Evolutionary conservation across 495 filamentous ascomycete species (phyloP).

Genomic region (Jackrogersella minutella): DNA sequence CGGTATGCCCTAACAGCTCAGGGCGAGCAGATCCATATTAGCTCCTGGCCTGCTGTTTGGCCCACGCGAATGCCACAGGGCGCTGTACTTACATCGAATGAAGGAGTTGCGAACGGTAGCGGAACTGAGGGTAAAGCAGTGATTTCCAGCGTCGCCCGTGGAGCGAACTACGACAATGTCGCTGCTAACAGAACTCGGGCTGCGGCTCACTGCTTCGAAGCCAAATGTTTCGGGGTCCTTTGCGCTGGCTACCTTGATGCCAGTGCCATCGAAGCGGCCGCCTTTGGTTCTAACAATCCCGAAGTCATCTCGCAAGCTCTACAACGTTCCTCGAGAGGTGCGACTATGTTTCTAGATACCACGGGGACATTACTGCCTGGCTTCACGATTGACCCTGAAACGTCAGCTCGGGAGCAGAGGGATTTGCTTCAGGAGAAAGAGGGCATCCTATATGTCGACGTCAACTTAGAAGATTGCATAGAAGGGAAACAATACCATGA

Average conservation of each 20-base stretch:
- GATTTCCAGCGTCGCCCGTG: slow-evolving; percentile 1
- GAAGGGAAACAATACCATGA: slow-evolving; percentile 59
- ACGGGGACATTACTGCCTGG: slow-evolving; percentile 45
- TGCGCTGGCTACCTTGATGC: slow-evolving; percentile 45
- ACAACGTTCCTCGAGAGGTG: slow-evolving; percentile 39
- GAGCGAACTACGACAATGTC: slow-evolving; percentile 52
- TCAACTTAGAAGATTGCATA: slow-evolving; percentile 50
- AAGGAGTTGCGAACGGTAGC: slow-evolving; percentile 4
- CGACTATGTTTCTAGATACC: slow-evolving; percentile 51
- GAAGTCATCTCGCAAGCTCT: slow-evolving; percentile 25
- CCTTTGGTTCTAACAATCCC: slow-evolving; percentile 17
- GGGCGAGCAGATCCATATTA: slow-evolving; percentile 46
- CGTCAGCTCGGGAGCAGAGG: slow-evolving; percentile 14
- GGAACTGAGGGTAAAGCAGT: neutral
- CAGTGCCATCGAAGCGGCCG: slow-evolving; percentile 36
- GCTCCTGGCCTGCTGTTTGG: slow-evolving; percentile 47
- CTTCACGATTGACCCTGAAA: slow-evolving; percentile 33
- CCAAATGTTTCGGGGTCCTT: slow-evolving; percentile 54
- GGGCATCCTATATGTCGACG: slow-evolving; percentile 53
- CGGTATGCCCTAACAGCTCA: slow-evolving; percentile 42
- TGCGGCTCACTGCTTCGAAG: slow-evolving; percentile 57
- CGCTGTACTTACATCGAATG: slow-evolving; percentile 22
- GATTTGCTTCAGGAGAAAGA: slow-evolving; percentile 50
- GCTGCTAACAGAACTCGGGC: slow-evolving; percentile 50
- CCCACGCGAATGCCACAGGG: slow-evolving; percentile 45